Evolutionary conservation across 345 rosid species (phyloP).

Genomic region (Passiflora organensis): DNA sequence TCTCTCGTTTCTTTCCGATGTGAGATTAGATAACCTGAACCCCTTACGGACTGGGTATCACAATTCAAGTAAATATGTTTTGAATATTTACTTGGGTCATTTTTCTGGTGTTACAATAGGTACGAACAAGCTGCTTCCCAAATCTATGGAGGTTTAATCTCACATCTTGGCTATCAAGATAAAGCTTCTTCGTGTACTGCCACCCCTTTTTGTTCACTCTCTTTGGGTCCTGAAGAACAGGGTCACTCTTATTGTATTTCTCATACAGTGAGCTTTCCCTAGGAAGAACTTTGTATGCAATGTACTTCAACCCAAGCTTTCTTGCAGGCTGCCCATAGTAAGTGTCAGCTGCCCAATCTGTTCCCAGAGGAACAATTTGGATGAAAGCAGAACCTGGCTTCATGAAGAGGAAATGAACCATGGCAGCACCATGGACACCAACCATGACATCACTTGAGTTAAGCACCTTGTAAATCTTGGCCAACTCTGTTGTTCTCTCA

Average conservation of each 20-base stretch:
- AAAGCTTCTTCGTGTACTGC: constrained; percentile 68
- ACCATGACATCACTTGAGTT: constrained; percentile 75
- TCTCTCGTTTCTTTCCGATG: too few relatives aligned
- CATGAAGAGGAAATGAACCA: constrained; percentile 83
- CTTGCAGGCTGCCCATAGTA: constrained; percentile 80
- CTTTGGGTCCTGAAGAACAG: constrained; percentile 55
- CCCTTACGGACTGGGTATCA: too few relatives aligned
- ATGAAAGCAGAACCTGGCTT: constrained; percentile 64
- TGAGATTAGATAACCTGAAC: too few relatives aligned
- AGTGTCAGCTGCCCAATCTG: constrained; percentile 80
- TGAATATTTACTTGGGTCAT: too few relatives aligned
- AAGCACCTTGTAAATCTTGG: constrained; percentile 49
- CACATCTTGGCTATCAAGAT: constrained; percentile 67
- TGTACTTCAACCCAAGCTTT: constrained; percentile 66
- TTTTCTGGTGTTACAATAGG: constrained; percentile 7
- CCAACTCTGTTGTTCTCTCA: constrained; percentile 48
- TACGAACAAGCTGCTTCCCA: constrained; percentile 45
- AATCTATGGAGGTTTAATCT: constrained; percentile 52
- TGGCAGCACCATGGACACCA: constrained; percentile 91
- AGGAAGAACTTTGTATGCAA: constrained; percentile 52
- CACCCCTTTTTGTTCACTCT: constrained; percentile 62
- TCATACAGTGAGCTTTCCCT: constrained; percentile 65
- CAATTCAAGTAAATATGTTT: too few relatives aligned
- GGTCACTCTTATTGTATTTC: constrained; percentile 48
- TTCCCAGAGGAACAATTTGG: constrained; percentile 76